Base-by-base conservation (phyloP, 1,284 basidiomycete species). In the Wallemia mellicola region DNA sequence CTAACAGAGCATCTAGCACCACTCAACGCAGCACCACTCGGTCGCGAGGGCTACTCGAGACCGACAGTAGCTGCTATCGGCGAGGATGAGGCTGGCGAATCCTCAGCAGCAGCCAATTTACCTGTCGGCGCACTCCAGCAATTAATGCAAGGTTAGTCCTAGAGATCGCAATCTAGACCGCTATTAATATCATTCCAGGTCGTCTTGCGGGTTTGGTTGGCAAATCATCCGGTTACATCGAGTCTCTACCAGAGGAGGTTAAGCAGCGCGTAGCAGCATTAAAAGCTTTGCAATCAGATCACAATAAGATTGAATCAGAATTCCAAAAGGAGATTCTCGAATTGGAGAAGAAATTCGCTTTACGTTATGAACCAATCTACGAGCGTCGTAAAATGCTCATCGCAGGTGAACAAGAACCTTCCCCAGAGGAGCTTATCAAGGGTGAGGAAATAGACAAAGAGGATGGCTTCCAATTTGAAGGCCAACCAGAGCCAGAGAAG, bases 261-360 rank as follows among this genome's bases (percentile, higher is more conserved):
- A 86, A 85, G 72, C 76, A 81, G 69, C 83, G 81, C 66, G 75
- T 96, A 67, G 85, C 92, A 72, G 92, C 82, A 38, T 76, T 98
- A 67, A 94, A 95, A 72, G 92, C 89, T 61, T 77, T 98, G 55
- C 91, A 96, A 72, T 80, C 81, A 64, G 83, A 91, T 74, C 88
- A 95, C 73, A 80, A 81, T 66, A 85, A 89, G 69, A 78, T 96
- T 61, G 87, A 95, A 71, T 83, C 84, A 67, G 79, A 91, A 75
- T 94, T 92, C 78, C 95, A 96, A 73, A 80, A 82, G 68, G 92
- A 96, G 73, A 87, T 89, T 67, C 77, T 95, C 61, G 88, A 92
- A 72, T 78, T 98, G 61, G 91, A 98, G 76, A 89, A 91, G 76
- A 94, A 94, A 86, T 96, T 91, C 72, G 80, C 88, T 60, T 77